Evolutionary conservation across 441 rosid genomes (phyloP), one percentile per base, ranked within the genome.

Genomic region (Mallotus repandus): DNA sequence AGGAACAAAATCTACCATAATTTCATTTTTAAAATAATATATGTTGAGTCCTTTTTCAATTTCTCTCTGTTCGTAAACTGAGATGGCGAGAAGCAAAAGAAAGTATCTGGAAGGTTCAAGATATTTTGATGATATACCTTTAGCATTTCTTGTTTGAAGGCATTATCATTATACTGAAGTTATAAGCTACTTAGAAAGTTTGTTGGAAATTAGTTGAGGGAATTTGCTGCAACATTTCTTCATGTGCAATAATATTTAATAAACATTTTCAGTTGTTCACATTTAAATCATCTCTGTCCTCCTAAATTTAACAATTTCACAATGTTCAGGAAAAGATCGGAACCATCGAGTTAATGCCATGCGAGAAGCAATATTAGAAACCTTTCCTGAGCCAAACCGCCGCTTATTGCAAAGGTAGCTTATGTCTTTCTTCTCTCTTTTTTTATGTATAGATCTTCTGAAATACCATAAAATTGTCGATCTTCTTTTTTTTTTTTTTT

Each of bases 321-420:
- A 66, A 80, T 80, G 57, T 66, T 70, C 83, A 94, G 99, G 97
- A 77, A 78, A 87, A 55, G 93, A 91, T 73, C 95, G 88, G 53
- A 81, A 81, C 61, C 74, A 55, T 80, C 84, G 97, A 86, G 90
- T 91, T 74, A 85, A 83, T 84, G 89, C 95, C 79, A 92, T 94
- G 91, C 90, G 97, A 66, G 78, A 80, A 74, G 98, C 99, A 75
- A 90, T 96, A 77, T 85, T 89, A 66, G 99, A 94, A 82, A 87
- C 97, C 62, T 96, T 96, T 80, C 99, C 99, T 64, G 99, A 96
- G 87, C 99, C 99, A 79, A 96, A 96, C 75, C 98, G 99, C n/a
- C 93, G 88, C 79, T 83, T 96, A 73, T 79, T 96, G 87, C 95
- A 96, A 74, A 96, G 99, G 99, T 96, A 81, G 66, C 53, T 72